phyloP scores from a whole-genome alignment of 805 yeast genomes.

The Scheffersomyces coipomensis region DNA sequence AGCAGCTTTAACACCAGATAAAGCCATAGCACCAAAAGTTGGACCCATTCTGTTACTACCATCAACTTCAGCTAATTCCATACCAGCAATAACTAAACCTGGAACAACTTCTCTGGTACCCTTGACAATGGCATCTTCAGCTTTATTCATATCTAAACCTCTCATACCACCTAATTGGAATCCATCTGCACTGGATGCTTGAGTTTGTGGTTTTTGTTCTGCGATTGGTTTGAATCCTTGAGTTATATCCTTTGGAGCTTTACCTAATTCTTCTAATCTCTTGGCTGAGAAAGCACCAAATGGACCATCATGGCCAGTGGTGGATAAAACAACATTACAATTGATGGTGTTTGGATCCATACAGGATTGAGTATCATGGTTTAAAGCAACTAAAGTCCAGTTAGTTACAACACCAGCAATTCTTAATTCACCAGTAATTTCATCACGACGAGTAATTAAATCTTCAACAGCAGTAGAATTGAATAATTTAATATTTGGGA shows the following conservation, averaged over 20 bases:
- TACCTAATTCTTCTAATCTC: conserved; percentile 43
- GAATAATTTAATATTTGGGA: conserved; percentile 75
- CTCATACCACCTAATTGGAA: conserved; percentile 63
- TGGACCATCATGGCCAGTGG: conserved; percentile 83
- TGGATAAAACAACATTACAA: conserved; percentile 59
- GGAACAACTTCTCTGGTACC: conserved; percentile 64
- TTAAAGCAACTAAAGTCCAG: conserved; percentile 77
- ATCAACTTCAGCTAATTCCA: conserved; percentile 77
- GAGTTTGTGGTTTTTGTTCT: conserved; percentile 2
- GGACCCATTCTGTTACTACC: conserved; percentile 85
- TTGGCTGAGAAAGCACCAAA: conserved; percentile 79
- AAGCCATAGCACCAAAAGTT: conserved; percentile 79
- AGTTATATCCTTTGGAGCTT: conserved; percentile 37
- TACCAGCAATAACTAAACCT: conserved; percentile 69
- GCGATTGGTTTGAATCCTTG: conserved; percentile 32
- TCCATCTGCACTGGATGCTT: conserved; percentile 14
- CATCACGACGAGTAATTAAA: conserved; percentile 67
- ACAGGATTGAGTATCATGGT: conserved; percentile 74
- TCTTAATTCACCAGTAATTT: conserved; percentile 52
- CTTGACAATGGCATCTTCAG: conserved; percentile 75
- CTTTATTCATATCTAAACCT: conserved; percentile 75
- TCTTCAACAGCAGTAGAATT: conserved; percentile 83
- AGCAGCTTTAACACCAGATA: conserved; percentile 78
- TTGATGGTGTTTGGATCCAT: conserved; percentile 84
- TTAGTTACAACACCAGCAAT: conserved; percentile 81